Conservation (phyloP, 352 stramenopile genomes). For the Pythium sp. region DNA sequence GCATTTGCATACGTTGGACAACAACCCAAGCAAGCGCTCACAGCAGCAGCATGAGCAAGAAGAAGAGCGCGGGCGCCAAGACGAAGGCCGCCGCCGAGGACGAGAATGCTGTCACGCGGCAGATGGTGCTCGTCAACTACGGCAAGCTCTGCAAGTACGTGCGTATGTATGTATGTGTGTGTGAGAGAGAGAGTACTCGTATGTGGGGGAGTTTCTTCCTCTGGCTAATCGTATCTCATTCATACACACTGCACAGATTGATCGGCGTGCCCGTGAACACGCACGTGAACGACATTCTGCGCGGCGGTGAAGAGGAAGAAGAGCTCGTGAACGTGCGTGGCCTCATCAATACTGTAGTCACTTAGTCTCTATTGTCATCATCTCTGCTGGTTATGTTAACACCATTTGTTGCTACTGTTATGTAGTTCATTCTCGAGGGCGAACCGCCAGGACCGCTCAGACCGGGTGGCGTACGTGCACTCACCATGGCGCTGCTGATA, state of each 20-base stretch:
- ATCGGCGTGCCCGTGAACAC: slow-evolving; percentile 67
- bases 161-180: background rate
- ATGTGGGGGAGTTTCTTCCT: background rate
- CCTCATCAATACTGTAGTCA: background rate
- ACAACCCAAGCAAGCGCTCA: background rate
- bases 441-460: slow-evolving; percentile 59
- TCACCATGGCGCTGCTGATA: slow-evolving; percentile 80
- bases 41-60: slow-evolving; percentile 51
- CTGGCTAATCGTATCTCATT: background rate
- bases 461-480: slow-evolving; percentile 56
- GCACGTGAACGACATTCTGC: slow-evolving; percentile 68
- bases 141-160: slow-evolving; percentile 73
- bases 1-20: background rate
- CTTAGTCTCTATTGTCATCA: background rate
- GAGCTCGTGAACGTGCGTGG: slow-evolving; percentile 61
- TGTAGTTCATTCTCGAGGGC: slow-evolving; percentile 74
- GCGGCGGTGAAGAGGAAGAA: slow-evolving; percentile 60
- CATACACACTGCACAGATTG: slow-evolving; percentile 27
- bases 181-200: background rate
- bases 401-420: background rate
- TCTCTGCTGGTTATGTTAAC: background rate
- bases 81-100: slow-evolving; percentile 51
- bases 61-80: slow-evolving; percentile 35
- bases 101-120: slow-evolving; percentile 63
- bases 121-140: slow-evolving; percentile 66